Base-by-base conservation (phyloP, 306 rosid genomes). In the Senna tora region DNA sequence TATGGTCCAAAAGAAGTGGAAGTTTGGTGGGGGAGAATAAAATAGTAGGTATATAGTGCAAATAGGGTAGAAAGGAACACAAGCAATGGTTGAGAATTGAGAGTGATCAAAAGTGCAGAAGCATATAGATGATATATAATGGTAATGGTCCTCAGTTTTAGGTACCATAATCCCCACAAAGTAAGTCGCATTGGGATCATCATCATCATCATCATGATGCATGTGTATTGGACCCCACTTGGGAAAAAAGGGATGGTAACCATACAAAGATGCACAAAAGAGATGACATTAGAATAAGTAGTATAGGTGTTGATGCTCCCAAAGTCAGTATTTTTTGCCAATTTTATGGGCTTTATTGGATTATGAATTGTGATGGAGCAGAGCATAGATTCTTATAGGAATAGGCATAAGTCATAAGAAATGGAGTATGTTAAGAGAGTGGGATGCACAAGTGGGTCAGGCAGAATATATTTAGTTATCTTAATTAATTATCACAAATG, bases 281-380 rank as follows among this genome's bases (percentile, higher is more conserved):
- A 80, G 82, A 84, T 84, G 82, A 82, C 72, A 50, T 11, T 12
- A 1, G 53, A 64, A 84, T 69, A 64, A 58, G 9, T 58, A 55
- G 67, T 64, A 53, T n/a, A n/a, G n/a, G n/a, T n/a, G n/a, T 20
- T 51, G 19, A n/a, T 25, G 42, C 64, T 55, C 50, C 72, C 25
- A 61, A 67, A 81, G 59, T 0, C 72, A 70, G 51, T 42, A 43
- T 43, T 60, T 7, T 36, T 5, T 36, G 39, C 8, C 30, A 25
- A 25, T 25, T 25, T 25, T 25, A 25, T 25, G 30, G 74, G 77
- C 74, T 78, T 81, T 66, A 19, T 49, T n/a, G 34, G 21, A 15
- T 6, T 49, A n/a, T n/a, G n/a, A 8, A 20, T 34, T 6, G 6
- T 13, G 62, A 25, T 42, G 4, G 5, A 42, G 39, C 7, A 58